Evolutionary conservation across 495 filamentous ascomycete species (phyloP).

Genomic region (Daldinia concentrica): DNA sequence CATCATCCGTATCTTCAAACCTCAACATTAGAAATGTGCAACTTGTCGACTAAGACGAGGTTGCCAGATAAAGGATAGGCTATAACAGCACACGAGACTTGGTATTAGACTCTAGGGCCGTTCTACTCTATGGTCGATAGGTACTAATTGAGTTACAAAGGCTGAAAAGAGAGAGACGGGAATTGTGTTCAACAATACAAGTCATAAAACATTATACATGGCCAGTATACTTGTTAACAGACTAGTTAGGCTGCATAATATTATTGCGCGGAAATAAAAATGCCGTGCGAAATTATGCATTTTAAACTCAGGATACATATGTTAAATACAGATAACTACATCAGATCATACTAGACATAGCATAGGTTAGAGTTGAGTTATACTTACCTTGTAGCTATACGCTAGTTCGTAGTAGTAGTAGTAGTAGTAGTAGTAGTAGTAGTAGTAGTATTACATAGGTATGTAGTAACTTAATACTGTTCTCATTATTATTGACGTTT

Average conservation of each 20-base stretch:
- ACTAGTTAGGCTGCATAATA: neutral
- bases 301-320: neutral
- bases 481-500: neutral
- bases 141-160: neutral
- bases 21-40: neutral
- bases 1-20: neutral
- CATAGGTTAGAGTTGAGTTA: neutral
- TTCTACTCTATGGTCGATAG: neutral
- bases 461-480: neutral
- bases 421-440: neutral
- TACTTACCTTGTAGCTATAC: neutral
- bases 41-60: neutral
- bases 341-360: neutral
- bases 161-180: neutral
- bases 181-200: neutral
- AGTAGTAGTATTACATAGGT: neutral
- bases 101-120: neutral
- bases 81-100: neutral
- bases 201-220: neutral
- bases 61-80: neutral
- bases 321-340: neutral
- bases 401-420: neutral
- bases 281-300: neutral
- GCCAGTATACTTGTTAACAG: neutral
- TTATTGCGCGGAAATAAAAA: neutral